Evolutionary conservation across 2,329 filamentous ascomycete genomes (phyloP).

Genomic region (Colletotrichum orbiculare): DNA sequence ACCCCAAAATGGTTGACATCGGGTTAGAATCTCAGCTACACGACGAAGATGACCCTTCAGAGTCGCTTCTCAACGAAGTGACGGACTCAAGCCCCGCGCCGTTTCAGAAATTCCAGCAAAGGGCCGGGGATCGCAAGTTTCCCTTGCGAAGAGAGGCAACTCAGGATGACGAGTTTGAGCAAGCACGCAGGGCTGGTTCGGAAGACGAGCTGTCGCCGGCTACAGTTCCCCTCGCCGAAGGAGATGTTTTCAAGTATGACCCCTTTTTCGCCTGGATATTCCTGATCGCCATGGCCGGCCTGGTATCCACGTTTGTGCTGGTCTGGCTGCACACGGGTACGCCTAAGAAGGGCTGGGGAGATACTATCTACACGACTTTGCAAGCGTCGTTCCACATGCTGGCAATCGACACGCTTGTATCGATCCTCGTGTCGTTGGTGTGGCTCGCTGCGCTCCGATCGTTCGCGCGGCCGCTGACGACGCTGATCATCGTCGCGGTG

Average conservation of each 20-base stretch:
- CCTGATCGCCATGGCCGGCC: constrained; percentile 82
- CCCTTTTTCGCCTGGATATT: constrained; percentile 93
- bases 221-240: constrained; percentile 66
- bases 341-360: constrained; percentile 81
- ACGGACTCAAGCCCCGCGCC: constrained; percentile 67
- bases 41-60: constrained; percentile 66
- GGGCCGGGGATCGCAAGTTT: constrained; percentile 51
- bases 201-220: constrained; percentile 50
- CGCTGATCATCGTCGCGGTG: constrained; percentile 83
- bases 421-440: constrained; percentile 85
- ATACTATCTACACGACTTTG: constrained; percentile 93
- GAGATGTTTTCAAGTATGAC: constrained; percentile 84
- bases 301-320: constrained; percentile 89
- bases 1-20: constrained; percentile 82
- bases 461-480: constrained; percentile 87
- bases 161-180: constrained; percentile 61
- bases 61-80: constrained; percentile 67
- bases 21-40: constrained; percentile 78
- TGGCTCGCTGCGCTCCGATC: constrained; percentile 92
- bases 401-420: constrained; percentile 90
- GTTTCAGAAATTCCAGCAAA: constrained; percentile 68
- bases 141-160: constrained; percentile 54
- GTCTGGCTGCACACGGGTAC: constrained; percentile 89
- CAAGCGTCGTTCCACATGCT: constrained; percentile 90
- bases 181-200: constrained; percentile 51